A percentile compares a stretch with the other conserved stretches of the same genome.
Evolutionary conservation across 305 asterid genomes (phyloP).

Genomic region (Withania somnifera): DNA sequence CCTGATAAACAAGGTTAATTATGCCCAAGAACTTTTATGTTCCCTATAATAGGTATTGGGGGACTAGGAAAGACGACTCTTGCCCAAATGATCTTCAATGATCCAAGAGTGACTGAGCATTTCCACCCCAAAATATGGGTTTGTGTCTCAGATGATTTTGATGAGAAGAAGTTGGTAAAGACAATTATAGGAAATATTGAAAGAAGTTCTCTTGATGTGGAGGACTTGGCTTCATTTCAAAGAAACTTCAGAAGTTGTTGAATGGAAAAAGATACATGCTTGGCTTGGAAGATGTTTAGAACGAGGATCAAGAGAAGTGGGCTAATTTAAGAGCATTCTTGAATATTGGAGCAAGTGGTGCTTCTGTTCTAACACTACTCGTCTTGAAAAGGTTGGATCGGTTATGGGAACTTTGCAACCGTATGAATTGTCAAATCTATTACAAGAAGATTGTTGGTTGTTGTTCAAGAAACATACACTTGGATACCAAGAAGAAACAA

Average conservation of each 20-base stretch:
- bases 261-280: slow-evolving; percentile 8
- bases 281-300: slow-evolving; percentile 16
- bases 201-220: not conserved
- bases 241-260: slow-evolving; percentile 5
- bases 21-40: not conserved
- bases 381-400: slow-evolving; percentile 10
- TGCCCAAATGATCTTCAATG: slow-evolving; percentile 16
- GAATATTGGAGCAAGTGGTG: not conserved
- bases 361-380: slow-evolving; percentile 8
- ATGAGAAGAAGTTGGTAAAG: slow-evolving; percentile 1
- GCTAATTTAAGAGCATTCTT: not conserved
- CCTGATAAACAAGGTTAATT: not conserved
- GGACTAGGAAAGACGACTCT: slow-evolving; percentile 18
- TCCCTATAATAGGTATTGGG: slow-evolving; percentile 12
- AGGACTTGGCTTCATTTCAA: slow-evolving; percentile 9
- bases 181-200: slow-evolving; percentile 3
- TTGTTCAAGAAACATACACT: slow-evolving; percentile 6
- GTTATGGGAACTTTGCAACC: slow-evolving; percentile 1
- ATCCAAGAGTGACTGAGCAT: slow-evolving; percentile 1
- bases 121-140: slow-evolving; percentile 13
- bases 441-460: slow-evolving; percentile 8
- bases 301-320: slow-evolving; percentile 2
- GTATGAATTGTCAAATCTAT: not conserved
- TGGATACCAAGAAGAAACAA: not conserved
- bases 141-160: slow-evolving; percentile 11